Conservation (phyloP, 768 basidiomycete genomes). For the Hericium rajendrae region DNA sequence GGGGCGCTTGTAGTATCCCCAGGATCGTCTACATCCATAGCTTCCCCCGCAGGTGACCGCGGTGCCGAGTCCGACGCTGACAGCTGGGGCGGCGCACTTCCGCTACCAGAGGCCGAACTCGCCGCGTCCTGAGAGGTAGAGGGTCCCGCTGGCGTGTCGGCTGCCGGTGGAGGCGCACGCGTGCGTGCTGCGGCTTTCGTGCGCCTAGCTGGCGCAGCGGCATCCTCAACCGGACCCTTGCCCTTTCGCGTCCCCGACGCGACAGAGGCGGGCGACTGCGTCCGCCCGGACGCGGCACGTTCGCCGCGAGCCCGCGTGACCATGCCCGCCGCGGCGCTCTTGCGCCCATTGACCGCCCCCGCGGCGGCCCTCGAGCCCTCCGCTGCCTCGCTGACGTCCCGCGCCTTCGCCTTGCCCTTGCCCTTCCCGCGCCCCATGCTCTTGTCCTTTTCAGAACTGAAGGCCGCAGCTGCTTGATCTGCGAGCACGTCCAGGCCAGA, state of each 20-base stretch:
- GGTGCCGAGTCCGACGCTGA: too few species aligned
- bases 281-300: not conserved
- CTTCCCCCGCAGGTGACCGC: too few species aligned
- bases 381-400: not conserved
- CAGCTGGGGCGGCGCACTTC: too few species aligned
- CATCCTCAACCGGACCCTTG: not conserved
- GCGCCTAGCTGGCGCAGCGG: not conserved
- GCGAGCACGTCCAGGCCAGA: slow-evolving; percentile 61
- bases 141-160: not conserved
- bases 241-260: not conserved
- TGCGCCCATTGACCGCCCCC: not conserved
- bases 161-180: not conserved
- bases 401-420: slow-evolving; percentile 11
- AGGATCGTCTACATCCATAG: too few species aligned
- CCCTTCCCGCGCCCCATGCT: not conserved
- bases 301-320: not conserved
- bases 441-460: slow-evolving; percentile 28
- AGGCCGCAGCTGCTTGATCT: slow-evolving; percentile 55
- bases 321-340: not conserved
- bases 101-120: too few species aligned
- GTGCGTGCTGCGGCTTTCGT: not conserved
- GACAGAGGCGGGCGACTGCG: not conserved
- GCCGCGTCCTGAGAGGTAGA: not conserved
- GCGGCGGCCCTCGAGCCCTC: not conserved
- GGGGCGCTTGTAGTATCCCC: too few species aligned